Percentiles rank a stretch among this genome's conserved stretches.
Conservation (phyloP, 768 basidiomycete species). For the Trametes elegans region DNA sequence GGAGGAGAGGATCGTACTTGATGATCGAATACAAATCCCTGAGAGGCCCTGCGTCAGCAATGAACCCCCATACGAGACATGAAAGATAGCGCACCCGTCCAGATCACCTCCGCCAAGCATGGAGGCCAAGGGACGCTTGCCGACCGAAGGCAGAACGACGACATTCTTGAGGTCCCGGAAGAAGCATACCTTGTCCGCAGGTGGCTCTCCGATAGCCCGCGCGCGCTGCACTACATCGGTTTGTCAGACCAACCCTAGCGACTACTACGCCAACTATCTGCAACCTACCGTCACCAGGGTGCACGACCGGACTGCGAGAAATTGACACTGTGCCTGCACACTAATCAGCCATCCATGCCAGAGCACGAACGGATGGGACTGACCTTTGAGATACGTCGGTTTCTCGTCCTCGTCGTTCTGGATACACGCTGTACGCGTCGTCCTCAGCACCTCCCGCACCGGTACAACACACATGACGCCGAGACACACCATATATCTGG, state of each 20-base stretch:
- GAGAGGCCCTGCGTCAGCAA: not conserved
- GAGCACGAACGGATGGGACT: conserved; percentile 6
- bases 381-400: conserved; percentile 58
- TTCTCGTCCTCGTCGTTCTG: conserved; percentile 48
- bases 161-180: conserved; percentile 66
- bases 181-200: conserved; percentile 49
- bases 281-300: conserved; percentile 72
- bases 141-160: conserved; percentile 66
- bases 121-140: conserved; percentile 61
- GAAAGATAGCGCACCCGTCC: conserved; percentile 54
- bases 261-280: not conserved
- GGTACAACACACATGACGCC: too few relatives aligned
- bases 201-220: conserved; percentile 68
- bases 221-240: conserved; percentile 59
- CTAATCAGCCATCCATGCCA: not conserved
- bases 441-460: too few relatives aligned
- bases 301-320: conserved; percentile 70
- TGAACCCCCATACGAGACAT: not conserved
- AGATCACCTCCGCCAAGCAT: conserved; percentile 74
- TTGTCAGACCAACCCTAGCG: not conserved
- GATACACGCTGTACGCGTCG: conserved; percentile 47
- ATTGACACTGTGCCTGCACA: conserved; percentile 34
- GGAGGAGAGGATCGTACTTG: conserved; percentile 51
- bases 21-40: conserved; percentile 71
- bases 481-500: conserved; percentile 64